Evolutionary conservation across 1,284 basidiomycete species (phyloP).

Genomic region (Coniferiporia weirii): DNA sequence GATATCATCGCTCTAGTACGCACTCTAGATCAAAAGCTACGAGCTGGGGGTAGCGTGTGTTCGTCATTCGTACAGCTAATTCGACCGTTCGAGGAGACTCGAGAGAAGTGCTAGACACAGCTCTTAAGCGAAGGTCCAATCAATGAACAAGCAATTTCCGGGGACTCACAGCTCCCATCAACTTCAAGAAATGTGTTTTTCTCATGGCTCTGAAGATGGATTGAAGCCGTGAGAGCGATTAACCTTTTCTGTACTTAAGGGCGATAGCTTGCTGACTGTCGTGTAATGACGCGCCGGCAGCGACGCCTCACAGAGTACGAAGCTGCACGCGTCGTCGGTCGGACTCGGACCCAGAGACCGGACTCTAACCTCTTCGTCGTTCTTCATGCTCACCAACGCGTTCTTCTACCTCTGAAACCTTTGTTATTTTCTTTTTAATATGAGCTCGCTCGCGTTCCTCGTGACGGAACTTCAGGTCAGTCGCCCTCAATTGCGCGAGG

Average conservation of each 20-base stretch:
- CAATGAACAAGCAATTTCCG: too few relatives aligned
- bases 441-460: constrained; percentile 44
- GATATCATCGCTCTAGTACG: constrained; percentile 25
- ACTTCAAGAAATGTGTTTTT: too few relatives aligned
- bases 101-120: too few relatives aligned
- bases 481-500: background rate
- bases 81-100: too few relatives aligned
- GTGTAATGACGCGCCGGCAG: too few relatives aligned
- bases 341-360: background rate
- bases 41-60: constrained; percentile 46
- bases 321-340: background rate
- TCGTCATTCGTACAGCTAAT: background rate
- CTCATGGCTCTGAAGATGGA: too few relatives aligned
- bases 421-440: constrained; percentile 17
- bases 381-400: background rate
- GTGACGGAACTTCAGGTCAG: constrained; percentile 43
- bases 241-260: too few relatives aligned
- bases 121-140: too few relatives aligned
- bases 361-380: background rate
- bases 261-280: too few relatives aligned
- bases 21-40: constrained; percentile 85
- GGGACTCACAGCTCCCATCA: too few relatives aligned
- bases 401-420: background rate
- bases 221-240: too few relatives aligned
- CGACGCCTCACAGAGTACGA: background rate